Evolutionary conservation across 2,329 filamentous ascomycete genomes (phyloP), one percentile per base, ranked within the genome.

Genomic region (Colletotrichum ledebouriae): DNA sequence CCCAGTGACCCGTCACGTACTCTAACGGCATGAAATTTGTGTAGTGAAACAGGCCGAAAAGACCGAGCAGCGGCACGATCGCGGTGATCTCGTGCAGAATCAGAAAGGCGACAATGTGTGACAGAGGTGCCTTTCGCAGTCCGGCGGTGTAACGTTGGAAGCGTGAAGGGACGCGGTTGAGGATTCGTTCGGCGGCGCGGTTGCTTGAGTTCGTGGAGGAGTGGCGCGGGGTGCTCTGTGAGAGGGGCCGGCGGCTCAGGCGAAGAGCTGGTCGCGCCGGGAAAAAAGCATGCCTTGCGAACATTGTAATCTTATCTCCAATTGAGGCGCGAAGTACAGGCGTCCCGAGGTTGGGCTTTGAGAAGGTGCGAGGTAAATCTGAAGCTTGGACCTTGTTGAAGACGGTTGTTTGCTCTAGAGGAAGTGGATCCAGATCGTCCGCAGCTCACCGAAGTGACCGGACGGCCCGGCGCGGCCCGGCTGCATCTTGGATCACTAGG

Each of bases 21-120:
- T 77, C 75, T 15, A 87, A 75, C 0, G 95, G 94, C 33, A 94
- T 84, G 85, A 91, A 92, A 70, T 89, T 84, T 1, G 89, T 89
- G 76, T 93, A 94, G 80, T 98, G 93, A 78, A 99, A 97, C 1
- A 89, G 77, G 1, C 86, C 90, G 22, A 92, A 89, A 1, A 98
- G 85, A 0, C 87, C 90, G 44, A 97, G 78, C 0, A 98, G 80
- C 0, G 95, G 95, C 1, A 95, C 79, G 11, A 98, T 82, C 10
- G 96, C 95, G 0, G 96, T 98, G 50, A 98, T 77, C 79, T 99
- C 96, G 82, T 99, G 96, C 0, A 99, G 86, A 44, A 98, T 83
- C 11, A 98, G 83, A 78, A 99, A 99, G 0, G 95, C 90, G 1
- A 91, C 88, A 47, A 97, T 84, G 80, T 98, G 94, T 1, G 93